These are phyloP conservation scores for Lepidium didymum DNA, from an alignment of 345 rosid genomes.

Conservation along the genomic window DNA sequence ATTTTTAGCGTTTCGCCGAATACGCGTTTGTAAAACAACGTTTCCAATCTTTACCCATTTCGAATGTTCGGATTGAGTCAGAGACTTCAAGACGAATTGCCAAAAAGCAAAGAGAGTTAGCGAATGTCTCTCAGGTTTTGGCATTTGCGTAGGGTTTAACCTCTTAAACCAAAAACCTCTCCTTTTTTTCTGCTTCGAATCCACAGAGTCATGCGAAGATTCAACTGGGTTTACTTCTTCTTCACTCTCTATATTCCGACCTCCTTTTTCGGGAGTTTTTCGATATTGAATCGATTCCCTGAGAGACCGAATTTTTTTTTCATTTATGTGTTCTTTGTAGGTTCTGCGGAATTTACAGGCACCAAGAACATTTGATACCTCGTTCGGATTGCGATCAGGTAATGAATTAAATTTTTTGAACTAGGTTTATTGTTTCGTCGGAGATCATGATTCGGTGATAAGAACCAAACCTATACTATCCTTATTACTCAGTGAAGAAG, in stretches of 20 bases:
- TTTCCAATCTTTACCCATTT: neutral
- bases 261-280: neutral
- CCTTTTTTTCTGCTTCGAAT: neutral
- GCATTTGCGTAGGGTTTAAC: constrained; percentile 19
- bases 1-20: too few relatives aligned
- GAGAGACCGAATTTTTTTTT: neutral
- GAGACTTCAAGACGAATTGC: neutral
- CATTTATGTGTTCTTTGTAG: constrained; percentile 19
- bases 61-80: neutral
- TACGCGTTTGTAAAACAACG: too few relatives aligned
- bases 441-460: neutral
- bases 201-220: constrained; percentile 39
- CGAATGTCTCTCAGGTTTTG: neutral
- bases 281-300: neutral
- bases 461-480: too few relatives aligned
- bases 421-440: neutral
- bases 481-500: too few relatives aligned
- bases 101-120: neutral
- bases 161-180: constrained; percentile 2
- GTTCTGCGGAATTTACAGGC: constrained; percentile 42
- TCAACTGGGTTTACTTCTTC: constrained; percentile 35
- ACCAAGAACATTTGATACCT: constrained; percentile 27
- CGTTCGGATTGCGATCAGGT: constrained; percentile 34
- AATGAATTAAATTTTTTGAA: neutral
- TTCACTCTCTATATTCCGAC: neutral